A percentile compares a stretch with the other conserved stretches of the same genome.
Conservation (phyloP, 2,329 filamentous ascomycete species). For the Aciculosporium take region DNA sequence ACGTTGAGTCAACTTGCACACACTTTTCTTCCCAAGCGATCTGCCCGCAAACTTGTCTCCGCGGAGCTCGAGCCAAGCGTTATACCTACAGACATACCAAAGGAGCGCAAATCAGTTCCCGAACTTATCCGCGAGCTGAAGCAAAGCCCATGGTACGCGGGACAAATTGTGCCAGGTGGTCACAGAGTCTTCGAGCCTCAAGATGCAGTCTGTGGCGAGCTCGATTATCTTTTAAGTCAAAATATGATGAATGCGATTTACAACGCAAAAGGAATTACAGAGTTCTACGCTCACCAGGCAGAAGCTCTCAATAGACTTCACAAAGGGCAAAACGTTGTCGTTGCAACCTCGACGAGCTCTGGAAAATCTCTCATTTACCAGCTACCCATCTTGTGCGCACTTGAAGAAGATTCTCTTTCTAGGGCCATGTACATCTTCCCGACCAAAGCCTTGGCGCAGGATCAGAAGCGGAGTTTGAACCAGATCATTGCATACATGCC, state of each 20-base stretch:
- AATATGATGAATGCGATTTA: conserved; percentile 90
- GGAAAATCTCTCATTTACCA: conserved; percentile 98
- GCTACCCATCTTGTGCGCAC: conserved; percentile 72
- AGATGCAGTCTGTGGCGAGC: conserved; percentile 63
- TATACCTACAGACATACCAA: conserved; percentile 60
- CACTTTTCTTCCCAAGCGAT: conserved; percentile 47
- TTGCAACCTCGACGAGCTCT: conserved; percentile 89
- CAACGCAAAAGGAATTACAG: conserved; percentile 74
- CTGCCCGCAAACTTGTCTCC: conserved; percentile 22
- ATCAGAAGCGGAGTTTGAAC: conserved; percentile 77
- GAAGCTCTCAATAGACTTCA: conserved; percentile 84
- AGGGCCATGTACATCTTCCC: conserved; percentile 97
- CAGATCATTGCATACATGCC: conserved; percentile 73
- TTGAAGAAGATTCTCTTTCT: conserved; percentile 63
- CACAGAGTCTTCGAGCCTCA: conserved; percentile 85
- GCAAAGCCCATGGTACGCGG: conserved; percentile 71
- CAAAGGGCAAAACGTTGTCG: conserved; percentile 72
- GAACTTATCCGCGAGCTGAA: conserved; percentile 81
- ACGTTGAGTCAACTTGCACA: conserved; percentile 45
- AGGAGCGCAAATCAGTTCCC: conserved; percentile 62
- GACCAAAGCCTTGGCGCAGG: conserved; percentile 90
- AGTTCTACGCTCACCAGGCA: conserved; percentile 82
- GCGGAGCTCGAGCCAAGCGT: conserved; percentile 23
- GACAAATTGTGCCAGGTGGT: conserved; percentile 85
- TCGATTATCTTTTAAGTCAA: conserved; percentile 79